Percentiles rank a stretch among this genome's conserved stretches.
These are phyloP conservation scores for Haplosporangium sp. DNA, from an alignment of 371 early-diverging fungal genomes.

Conservation along the genomic window DNA sequence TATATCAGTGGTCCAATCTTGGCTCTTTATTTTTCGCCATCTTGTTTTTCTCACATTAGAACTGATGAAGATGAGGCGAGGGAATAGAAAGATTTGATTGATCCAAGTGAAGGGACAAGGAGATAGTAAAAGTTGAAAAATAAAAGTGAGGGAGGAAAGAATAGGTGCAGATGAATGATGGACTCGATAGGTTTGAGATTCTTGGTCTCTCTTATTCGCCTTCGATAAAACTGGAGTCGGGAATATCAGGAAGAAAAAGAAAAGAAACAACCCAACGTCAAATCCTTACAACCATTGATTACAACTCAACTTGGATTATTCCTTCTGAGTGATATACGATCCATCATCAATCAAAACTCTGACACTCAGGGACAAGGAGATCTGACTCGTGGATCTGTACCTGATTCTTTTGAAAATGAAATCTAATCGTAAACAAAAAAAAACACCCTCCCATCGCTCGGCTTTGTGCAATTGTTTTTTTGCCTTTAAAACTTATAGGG, in stretches of 20 bases:
- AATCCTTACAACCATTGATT: too few species aligned
- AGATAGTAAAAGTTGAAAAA: neutral
- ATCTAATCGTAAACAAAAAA: conserved; percentile 2
- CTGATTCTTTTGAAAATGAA: neutral
- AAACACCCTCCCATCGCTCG: neutral
- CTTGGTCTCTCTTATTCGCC: too few species aligned
- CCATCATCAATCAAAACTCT: neutral
- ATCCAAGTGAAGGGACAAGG: neutral
- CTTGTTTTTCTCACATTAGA: neutral
- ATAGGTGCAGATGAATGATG: neutral
- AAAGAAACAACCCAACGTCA: too few species aligned
- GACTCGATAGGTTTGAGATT: neutral
- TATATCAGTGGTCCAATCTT: neutral
- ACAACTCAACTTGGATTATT: neutral
- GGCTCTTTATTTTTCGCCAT: neutral
- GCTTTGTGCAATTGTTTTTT: neutral
- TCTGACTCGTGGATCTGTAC: neutral
- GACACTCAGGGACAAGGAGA: neutral
- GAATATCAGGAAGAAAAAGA: too few species aligned
- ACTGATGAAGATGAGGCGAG: neutral
- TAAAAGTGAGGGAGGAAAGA: neutral
- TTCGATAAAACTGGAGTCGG: neutral
- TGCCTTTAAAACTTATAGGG: conserved; percentile 20
- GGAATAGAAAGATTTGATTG: neutral
- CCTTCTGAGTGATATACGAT: neutral